Conservation (phyloP, 2,329 filamentous ascomycete species). For the Calonectria pteridis region DNA sequence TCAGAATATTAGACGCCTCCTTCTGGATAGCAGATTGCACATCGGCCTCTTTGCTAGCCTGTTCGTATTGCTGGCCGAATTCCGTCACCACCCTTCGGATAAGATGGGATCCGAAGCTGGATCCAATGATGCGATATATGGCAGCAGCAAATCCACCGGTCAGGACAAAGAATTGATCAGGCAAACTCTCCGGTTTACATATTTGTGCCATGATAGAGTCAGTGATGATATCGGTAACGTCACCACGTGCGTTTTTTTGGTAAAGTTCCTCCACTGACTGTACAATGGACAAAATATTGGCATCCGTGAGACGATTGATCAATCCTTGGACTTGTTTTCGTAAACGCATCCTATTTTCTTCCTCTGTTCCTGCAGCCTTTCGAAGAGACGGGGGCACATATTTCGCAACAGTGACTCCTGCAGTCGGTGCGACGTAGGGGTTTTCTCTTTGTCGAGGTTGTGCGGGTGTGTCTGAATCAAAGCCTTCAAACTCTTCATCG, state of each 20-base stretch:
- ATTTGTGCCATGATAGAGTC: conserved; percentile 84
- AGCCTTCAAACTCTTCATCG: conserved; percentile 55
- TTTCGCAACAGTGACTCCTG: conserved; percentile 68
- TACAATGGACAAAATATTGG: conserved; percentile 88
- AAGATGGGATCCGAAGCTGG: conserved; percentile 90
- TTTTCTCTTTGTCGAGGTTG: conserved; percentile 77
- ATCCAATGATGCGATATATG: conserved; percentile 87
- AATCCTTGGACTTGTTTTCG: conserved; percentile 87
- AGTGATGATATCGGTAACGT: conserved; percentile 85
- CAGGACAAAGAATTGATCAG: conserved; percentile 91
- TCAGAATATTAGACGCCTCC: conserved; percentile 77
- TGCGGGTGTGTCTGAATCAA: conserved; percentile 53
- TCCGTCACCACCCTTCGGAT: conserved; percentile 82
- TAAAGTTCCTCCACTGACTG: conserved; percentile 87
- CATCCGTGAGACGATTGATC: conserved; percentile 92
- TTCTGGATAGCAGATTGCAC: conserved; percentile 55
- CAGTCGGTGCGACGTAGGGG: conserved; percentile 83
- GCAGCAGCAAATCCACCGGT: conserved; percentile 91
- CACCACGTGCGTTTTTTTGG: conserved; percentile 84
- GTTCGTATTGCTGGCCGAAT: conserved; percentile 75
- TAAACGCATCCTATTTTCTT: conserved; percentile 76
- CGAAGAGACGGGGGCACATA: conserved; percentile 92
- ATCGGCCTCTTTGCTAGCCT: conserved; percentile 52
- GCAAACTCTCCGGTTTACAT: conserved; percentile 80
- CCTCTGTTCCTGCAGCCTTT: conserved; percentile 71